Conservation (phyloP, 2,329 filamentous ascomycete species). For the Falciphora oryzae region DNA sequence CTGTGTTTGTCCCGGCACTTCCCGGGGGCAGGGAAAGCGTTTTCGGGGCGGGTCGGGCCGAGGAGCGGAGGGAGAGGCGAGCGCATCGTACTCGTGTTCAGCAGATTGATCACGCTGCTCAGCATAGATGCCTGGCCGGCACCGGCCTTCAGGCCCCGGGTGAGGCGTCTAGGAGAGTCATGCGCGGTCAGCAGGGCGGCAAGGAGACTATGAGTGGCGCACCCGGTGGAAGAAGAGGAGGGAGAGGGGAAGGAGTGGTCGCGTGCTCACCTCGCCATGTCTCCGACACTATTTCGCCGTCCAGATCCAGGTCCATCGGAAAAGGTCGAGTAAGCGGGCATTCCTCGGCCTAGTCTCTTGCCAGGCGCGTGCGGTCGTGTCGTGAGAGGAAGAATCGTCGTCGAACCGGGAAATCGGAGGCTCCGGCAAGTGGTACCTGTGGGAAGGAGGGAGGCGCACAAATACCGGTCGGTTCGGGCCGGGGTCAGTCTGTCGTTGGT, state of each 20-base stretch:
- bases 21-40: not conserved
- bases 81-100: conserved; percentile 79
- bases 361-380: conserved; percentile 2
- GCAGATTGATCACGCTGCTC: conserved; percentile 88
- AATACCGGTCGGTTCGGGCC: not conserved
- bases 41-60: not conserved
- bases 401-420: not conserved
- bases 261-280: conserved; percentile 42
- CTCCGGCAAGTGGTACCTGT: too few relatives aligned
- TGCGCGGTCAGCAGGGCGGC: conserved; percentile 1
- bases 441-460: not conserved
- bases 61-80: not conserved
- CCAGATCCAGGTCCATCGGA: conserved; percentile 37
- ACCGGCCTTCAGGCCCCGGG: conserved; percentile 62
- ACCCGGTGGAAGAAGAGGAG: too few relatives aligned
- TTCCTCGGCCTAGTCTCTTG: conserved; percentile 20
- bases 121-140: conserved; percentile 83
- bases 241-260: not conserved
- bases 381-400: not conserved
- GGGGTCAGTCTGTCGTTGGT: not conserved
- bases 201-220: too few relatives aligned
- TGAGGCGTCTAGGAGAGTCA: conserved; percentile 42
- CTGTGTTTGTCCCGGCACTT: not conserved
- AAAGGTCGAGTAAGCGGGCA: conserved; percentile 51
- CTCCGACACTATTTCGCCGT: conserved; percentile 26